A percentile compares a stretch with the other conserved stretches of the same genome.
Evolutionary conservation across 108 stramenopile species (phyloP).

Genomic region (Conticribra weissflogii): DNA sequence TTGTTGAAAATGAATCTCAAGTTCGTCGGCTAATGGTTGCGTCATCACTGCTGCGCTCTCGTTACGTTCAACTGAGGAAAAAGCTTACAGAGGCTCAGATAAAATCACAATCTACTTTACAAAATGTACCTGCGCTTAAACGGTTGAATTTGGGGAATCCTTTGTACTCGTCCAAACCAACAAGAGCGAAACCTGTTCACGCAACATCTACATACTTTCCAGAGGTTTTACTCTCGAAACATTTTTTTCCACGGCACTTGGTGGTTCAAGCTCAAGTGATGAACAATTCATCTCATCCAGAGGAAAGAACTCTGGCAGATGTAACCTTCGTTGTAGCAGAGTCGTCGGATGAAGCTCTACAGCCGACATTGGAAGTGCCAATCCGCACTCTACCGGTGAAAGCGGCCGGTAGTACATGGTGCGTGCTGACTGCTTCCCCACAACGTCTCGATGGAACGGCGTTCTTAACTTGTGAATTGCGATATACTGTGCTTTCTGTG

Average conservation of each 20-base stretch:
- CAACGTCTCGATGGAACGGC: slow-evolving; percentile 80
- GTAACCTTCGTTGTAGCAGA: slow-evolving; percentile 89
- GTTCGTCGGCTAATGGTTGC: slow-evolving; percentile 82
- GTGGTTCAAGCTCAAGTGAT: slow-evolving; percentile 86
- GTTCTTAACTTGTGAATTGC: slow-evolving; percentile 84
- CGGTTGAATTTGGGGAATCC: slow-evolving; percentile 78
- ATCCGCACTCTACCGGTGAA: slow-evolving; percentile 69
- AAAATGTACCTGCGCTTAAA: slow-evolving; percentile 71
- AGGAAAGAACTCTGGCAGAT: slow-evolving; percentile 66
- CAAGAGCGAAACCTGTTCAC: slow-evolving; percentile 72
- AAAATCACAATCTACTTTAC: slow-evolving; percentile 74
- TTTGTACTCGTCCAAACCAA: slow-evolving; percentile 74
- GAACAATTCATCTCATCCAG: slow-evolving; percentile 46
- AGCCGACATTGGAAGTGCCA: slow-evolving; percentile 69
- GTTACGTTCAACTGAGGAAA: slow-evolving; percentile 71
- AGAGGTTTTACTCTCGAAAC: slow-evolving; percentile 81
- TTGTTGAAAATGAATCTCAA: slow-evolving; percentile 84
- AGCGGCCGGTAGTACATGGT: slow-evolving; percentile 81
- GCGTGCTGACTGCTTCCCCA: slow-evolving; percentile 74
- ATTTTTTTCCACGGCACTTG: slow-evolving; percentile 83
- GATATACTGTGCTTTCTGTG: slow-evolving; percentile 75
- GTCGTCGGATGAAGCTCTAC: slow-evolving; percentile 89
- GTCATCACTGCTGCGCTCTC: slow-evolving; percentile 73
- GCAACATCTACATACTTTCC: slow-evolving; percentile 76
- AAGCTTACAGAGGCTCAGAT: slow-evolving; percentile 82